Base-by-base conservation (phyloP, 306 rosid genomes). In the Dalbergia oliveri region DNA sequence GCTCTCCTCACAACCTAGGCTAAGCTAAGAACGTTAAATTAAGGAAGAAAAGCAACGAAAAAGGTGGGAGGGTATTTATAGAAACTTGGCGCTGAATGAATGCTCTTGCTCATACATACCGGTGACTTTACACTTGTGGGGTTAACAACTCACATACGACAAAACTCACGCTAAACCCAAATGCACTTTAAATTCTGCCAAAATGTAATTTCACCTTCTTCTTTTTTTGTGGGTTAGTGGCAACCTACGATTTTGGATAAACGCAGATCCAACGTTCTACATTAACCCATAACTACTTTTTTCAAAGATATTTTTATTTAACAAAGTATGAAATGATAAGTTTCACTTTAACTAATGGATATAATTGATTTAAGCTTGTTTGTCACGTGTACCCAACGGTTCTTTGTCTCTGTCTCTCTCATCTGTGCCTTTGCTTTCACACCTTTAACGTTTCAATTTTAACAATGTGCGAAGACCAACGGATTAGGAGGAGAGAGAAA, bases 311-410 rank as follows among this genome's bases (percentile, higher is more conserved):
- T 37, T 66, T 31, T 31, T 44, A 44, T 11, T 67, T 11, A 19
- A 33, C 1, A 34, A 5, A 5, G 14, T 63, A 33, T 15, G 21
- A 34, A 53, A 4, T 7, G 2, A 63, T 34, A 33, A 33, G 11
- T 63, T 33, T 63, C 11, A 49, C n/a, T 59, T n/a, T 26, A 26
- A 12, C 18, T 3, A 37, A 37, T 39, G 41, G 11, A 37, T 12
- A 12, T 15, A 5, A 5, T 51, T 63, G 31, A 26, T 57, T 1
- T 41, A 35, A 50, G 33, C 31, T 21, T 21, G 78, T 60, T 62
- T 44, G 72, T 73, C 92, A 71, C 85, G 87, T 85, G 94, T 33
- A 10, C 71, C 31, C 82, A 87, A 84, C 90, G 86, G 80, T 3
- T 79, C 82, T 75, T 61, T 74, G 57, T 79, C 73, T 3, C 12